These are phyloP conservation scores for Chamaenerion angustifolium DNA, from an alignment of 345 rosid species.

Conservation along the genomic window DNA sequence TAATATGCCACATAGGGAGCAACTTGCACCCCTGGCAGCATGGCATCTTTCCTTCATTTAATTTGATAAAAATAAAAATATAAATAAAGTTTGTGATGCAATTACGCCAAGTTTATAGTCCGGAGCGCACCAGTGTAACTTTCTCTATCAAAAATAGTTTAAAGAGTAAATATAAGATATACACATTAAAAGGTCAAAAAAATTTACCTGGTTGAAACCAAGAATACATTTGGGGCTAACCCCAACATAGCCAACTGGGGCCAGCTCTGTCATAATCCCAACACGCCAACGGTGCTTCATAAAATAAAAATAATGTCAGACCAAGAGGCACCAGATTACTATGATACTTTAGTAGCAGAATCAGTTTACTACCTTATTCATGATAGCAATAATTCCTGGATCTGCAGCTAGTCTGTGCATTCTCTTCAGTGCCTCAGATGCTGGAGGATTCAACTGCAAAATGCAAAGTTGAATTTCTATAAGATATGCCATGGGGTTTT, in stretches of 20 bases:
- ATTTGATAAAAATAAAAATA: too few species aligned
- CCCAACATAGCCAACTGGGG: constrained; percentile 97
- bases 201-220: constrained; percentile 77
- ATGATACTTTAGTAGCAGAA: background rate
- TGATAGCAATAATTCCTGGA: constrained; percentile 81
- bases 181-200: background rate
- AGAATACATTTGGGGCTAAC: constrained; percentile 75
- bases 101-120: too few species aligned
- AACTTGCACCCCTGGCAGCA: too few species aligned
- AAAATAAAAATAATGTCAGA: constrained; percentile 1
- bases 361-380: constrained; percentile 57
- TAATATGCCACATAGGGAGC: too few species aligned
- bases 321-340: background rate
- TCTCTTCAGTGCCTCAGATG: constrained; percentile 77
- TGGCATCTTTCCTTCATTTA: too few species aligned
- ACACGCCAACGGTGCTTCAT: constrained; percentile 75
- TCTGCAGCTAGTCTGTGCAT: constrained; percentile 97
- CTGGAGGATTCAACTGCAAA: constrained; percentile 61
- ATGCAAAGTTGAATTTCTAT: background rate
- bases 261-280: constrained; percentile 89
- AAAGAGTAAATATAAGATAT: background rate
- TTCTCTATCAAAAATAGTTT: too few species aligned
- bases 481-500: background rate
- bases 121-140: too few species aligned
- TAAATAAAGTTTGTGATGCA: too few species aligned